These are phyloP conservation scores for Cladosporium phlei DNA, from an alignment of 2,329 filamentous ascomycete genomes.

Conservation along the genomic window DNA sequence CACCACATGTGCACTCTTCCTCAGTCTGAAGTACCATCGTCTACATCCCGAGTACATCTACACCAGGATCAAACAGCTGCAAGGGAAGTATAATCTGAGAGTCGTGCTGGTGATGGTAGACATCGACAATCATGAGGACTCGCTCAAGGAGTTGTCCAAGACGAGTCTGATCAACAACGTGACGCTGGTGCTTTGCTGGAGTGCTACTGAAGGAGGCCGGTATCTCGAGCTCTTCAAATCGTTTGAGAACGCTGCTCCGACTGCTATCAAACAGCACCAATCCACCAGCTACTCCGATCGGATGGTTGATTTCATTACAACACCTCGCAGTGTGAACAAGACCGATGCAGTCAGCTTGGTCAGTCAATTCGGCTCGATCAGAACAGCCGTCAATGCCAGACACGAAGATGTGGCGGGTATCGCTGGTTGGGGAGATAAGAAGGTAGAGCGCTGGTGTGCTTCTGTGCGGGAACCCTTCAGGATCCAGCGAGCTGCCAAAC, in stretches of 20 bases:
- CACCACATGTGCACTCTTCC: constrained; percentile 85
- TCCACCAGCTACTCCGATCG: constrained; percentile 78
- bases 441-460: constrained; percentile 79
- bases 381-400: constrained; percentile 79
- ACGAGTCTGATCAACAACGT: constrained; percentile 89
- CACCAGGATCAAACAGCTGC: constrained; percentile 77
- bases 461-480: constrained; percentile 83
- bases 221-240: constrained; percentile 95
- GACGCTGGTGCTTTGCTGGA: constrained; percentile 91
- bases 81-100: constrained; percentile 80
- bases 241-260: constrained; percentile 79
- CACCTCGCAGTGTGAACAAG: constrained; percentile 86
- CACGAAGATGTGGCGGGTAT: constrained; percentile 79
- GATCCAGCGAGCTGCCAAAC: constrained; percentile 63
- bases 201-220: constrained; percentile 82
- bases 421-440: constrained; percentile 93
- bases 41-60: constrained; percentile 98
- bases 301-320: constrained; percentile 87
- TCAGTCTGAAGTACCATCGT: constrained; percentile 94
- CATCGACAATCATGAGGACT: constrained; percentile 88
- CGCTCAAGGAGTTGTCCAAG: constrained; percentile 83
- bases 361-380: constrained; percentile 84
- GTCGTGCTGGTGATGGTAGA: constrained; percentile 89
- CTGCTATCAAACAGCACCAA: constrained; percentile 80
- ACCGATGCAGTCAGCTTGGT: constrained; percentile 88